Base-by-base conservation (phyloP, 164 flowering plant species). In the Macadamia integrifolia region DNA sequence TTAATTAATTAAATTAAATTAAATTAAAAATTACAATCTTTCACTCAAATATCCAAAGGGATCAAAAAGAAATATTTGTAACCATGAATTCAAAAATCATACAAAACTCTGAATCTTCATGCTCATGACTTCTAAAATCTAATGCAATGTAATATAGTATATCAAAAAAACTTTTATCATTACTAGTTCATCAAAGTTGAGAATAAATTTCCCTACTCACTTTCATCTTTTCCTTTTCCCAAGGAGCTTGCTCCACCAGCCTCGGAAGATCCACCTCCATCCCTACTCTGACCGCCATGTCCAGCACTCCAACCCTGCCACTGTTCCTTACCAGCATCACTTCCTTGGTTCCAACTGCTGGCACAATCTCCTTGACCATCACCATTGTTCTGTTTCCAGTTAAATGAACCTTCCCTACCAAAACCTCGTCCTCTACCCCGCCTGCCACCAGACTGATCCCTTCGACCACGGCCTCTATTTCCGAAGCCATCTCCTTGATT, bases 341-440 rank as follows among this genome's bases (percentile, higher is more conserved):
- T 78, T 58, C 73, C 84, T 64, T 70, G 63, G 60, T 65, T 66
- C 62, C 76, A 64, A 49, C 72, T 44, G 48, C 49, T 66, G 42
- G 40, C 40, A 18, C 28, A 18, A 35, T 59, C 48, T 35, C 40
- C 40, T 35, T 35, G 40, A 35, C 40, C 40, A 35, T 35, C 40
- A 35, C 40, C 5, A 35, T 35, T 35, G 40, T 35, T 35, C 40
- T 35, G 40, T 2, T 5, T 35, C 40, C 40, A 35, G 40, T 35
- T 35, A 35, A 35, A 35, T 5, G 40, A 35, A 35, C 40, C 40
- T 35, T 35, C 40, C 40, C 40, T 5, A 35, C 40, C 40, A 35
- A 35, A 35, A 35, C 40, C 40, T 35, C 5, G 40, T 35, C 40
- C 40, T 31, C 60, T 55, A 7, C 68, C 58, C 30, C 23, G 23